Percentiles rank a stretch among this genome's conserved stretches.
Evolutionary conservation across 305 asterid species (phyloP).

Genomic region (Solanum aculeatissimum): DNA sequence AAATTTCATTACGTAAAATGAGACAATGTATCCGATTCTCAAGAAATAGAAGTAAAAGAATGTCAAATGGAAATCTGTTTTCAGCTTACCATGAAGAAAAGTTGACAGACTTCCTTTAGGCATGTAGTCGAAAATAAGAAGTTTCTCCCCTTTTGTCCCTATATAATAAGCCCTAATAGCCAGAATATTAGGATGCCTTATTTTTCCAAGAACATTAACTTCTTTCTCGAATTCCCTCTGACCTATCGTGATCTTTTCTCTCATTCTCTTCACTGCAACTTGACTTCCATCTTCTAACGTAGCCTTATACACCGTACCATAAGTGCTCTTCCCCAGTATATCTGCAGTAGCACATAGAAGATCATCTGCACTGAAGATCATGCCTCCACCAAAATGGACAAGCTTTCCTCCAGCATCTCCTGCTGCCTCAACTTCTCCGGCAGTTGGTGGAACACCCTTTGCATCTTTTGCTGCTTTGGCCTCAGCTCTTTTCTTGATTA

Average conservation of each 20-base stretch:
- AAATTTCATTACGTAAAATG: not conserved
- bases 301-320: constrained; percentile 89
- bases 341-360: constrained; percentile 91
- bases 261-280: constrained; percentile 91
- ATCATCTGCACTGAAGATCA: constrained; percentile 77
- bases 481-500: constrained; percentile 41
- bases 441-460: constrained; percentile 54
- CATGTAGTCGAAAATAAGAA: constrained; percentile 90
- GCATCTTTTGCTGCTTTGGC: constrained; percentile 26
- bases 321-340: constrained; percentile 90
- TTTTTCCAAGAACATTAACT: constrained; percentile 61
- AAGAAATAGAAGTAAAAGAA: not conserved
- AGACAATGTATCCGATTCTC: not conserved
- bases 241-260: constrained; percentile 78
- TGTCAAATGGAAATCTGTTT: not conserved
- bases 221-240: constrained; percentile 72
- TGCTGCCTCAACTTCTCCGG: constrained; percentile 50
- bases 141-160: constrained; percentile 88
- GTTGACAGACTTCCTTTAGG: constrained; percentile 75
- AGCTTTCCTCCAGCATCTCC: constrained; percentile 90
- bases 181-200: constrained; percentile 68
- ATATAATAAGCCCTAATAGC: constrained; percentile 78
- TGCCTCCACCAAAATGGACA: constrained; percentile 74
- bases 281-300: constrained; percentile 76
- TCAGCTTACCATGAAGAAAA: constrained; percentile 60